Percentiles rank a stretch among this genome's conserved stretches.
phyloP scores from a whole-genome alignment of 768 basidiomycete species.

The Lyophyllum decastes region DNA sequence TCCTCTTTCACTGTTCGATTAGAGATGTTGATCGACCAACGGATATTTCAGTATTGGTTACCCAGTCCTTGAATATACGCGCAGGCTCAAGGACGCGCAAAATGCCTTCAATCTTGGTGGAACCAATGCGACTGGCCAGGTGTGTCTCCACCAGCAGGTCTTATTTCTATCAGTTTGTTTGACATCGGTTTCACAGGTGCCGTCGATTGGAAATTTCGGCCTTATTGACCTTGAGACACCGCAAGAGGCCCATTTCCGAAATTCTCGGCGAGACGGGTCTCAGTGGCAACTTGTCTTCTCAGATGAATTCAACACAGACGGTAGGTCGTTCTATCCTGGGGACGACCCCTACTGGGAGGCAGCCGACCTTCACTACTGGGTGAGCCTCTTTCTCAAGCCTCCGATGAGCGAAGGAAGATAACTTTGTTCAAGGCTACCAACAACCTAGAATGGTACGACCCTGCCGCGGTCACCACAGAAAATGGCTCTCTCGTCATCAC shows the following conservation, averaged over 20 bases:
- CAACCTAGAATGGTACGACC: conserved; percentile 89
- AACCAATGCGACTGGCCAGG: conserved; percentile 70
- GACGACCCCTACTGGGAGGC: conserved; percentile 90
- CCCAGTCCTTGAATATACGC: conserved; percentile 37
- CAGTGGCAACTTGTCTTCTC: conserved; percentile 66
- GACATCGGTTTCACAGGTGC: conserved; percentile 46
- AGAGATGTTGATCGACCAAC: neutral
- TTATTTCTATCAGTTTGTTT: conserved; percentile 15
- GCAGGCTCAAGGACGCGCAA: neutral
- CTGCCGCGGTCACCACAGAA: conserved; percentile 67
- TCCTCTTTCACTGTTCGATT: conserved; percentile 21
- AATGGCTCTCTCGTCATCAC: conserved; percentile 75
- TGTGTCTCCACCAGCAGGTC: conserved; percentile 16
- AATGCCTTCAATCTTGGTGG: conserved; percentile 45
- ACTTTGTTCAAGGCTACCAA: conserved; percentile 48
- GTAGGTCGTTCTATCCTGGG: conserved; percentile 77
- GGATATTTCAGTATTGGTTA: conserved; percentile 43
- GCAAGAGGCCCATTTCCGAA: conserved; percentile 49
- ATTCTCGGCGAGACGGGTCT: conserved; percentile 60
- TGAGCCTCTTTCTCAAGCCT: conserved; percentile 20
- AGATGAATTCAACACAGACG: conserved; percentile 80
- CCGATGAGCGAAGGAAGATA: neutral
- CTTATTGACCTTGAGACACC: conserved; percentile 66
- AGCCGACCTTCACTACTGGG: conserved; percentile 79
- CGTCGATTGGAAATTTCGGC: conserved; percentile 58